Conservation (phyloP, 2,329 filamentous ascomycete species). For the Ophiostoma sp. region DNA sequence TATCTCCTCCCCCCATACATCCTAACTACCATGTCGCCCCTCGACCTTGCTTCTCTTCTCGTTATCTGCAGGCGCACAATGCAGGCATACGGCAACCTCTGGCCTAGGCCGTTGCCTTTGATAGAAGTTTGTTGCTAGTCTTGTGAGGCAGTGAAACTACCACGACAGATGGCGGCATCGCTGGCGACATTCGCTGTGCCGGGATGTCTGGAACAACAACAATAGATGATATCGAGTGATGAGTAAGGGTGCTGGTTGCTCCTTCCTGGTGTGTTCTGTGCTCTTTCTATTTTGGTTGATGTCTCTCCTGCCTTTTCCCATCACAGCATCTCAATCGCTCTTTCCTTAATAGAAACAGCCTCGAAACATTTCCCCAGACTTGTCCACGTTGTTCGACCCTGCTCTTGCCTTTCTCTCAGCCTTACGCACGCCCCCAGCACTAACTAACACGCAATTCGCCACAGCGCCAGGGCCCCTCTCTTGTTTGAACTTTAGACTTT, state of each 20-base stretch:
- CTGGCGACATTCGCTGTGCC: not conserved
- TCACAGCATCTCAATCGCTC: not conserved
- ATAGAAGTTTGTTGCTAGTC: not conserved
- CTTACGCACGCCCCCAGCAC: not conserved
- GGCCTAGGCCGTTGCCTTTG: not conserved
- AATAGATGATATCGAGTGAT: not conserved
- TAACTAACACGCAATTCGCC: constrained; percentile 9
- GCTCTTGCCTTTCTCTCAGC: not conserved
- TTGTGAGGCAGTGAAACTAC: not conserved
- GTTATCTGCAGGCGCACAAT: constrained; percentile 1
- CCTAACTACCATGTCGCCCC: not conserved
- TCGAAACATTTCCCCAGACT: not conserved
- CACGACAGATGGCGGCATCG: not conserved
- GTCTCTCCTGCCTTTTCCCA: not conserved
- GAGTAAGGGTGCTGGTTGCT: not conserved
- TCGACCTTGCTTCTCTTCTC: not conserved
- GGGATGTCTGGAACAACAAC: too few species aligned
- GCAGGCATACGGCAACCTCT: not conserved
- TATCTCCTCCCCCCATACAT: not conserved
- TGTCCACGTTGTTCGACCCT: not conserved
- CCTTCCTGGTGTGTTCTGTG: not conserved
- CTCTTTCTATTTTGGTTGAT: not conserved
- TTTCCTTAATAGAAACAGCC: not conserved
- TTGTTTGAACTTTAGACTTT: constrained; percentile 5
- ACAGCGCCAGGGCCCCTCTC: constrained; percentile 1